Percentiles rank a stretch among this genome's conserved stretches.
These are phyloP conservation scores for Salvia miltiorrhiza DNA, from an alignment of 257 asterid genomes.

Conservation along the genomic window DNA sequence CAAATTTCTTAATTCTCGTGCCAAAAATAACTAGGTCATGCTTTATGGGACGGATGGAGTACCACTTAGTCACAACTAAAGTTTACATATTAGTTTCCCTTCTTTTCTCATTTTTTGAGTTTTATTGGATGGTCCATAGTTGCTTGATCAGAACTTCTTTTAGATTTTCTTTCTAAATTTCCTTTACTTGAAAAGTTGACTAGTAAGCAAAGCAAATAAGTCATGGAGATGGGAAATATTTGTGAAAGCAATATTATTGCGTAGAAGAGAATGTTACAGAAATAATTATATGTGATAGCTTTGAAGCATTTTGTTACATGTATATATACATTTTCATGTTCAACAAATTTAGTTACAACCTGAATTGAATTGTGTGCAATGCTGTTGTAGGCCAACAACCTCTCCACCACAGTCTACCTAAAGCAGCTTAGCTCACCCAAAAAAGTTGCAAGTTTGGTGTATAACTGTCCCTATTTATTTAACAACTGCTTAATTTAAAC, in stretches of 20 bases:
- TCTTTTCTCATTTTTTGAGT: no score
- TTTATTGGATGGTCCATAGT: no score
- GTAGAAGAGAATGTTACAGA: not conserved
- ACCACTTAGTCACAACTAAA: no score
- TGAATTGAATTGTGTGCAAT: not conserved
- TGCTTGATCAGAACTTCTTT: not conserved
- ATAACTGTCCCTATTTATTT: not conserved
- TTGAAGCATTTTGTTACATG: not conserved
- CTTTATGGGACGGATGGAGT: no score
- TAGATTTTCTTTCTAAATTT: not conserved
- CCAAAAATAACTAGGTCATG: no score
- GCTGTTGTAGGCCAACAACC: not conserved
- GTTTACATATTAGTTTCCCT: no score
- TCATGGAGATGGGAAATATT: not conserved
- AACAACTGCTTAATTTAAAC: no score
- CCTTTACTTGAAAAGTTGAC: not conserved
- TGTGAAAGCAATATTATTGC: conserved; percentile 8
- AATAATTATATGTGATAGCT: not conserved
- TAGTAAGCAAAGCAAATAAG: not conserved
- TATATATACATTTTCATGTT: not conserved
- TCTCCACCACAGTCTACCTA: not conserved
- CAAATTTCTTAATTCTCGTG: no score
- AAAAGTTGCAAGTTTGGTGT: not conserved
- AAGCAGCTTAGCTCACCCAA: not conserved
- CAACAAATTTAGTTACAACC: not conserved